These are phyloP conservation scores for Rhizophora mangle DNA, from an alignment of 345 rosid genomes.

Conservation along the genomic window DNA sequence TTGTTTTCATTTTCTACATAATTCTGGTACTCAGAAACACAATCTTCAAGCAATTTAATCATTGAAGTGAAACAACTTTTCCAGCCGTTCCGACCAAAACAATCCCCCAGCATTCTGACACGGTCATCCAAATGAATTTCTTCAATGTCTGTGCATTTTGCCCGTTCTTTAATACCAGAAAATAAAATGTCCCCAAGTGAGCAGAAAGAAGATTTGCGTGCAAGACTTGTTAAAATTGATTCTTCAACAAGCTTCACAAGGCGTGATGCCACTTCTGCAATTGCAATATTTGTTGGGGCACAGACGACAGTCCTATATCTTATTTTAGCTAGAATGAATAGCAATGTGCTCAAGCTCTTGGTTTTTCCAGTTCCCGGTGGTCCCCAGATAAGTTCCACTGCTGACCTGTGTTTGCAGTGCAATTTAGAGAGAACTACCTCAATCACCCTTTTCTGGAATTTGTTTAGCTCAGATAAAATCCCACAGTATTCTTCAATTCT, in stretches of 20 bases:
- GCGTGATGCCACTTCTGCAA: slow-evolving; percentile 41
- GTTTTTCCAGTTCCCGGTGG: slow-evolving; percentile 65
- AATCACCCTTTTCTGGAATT: slow-evolving; percentile 33
- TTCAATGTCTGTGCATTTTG: slow-evolving; percentile 26
- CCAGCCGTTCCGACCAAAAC: slow-evolving; percentile 33
- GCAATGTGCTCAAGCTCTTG: slow-evolving; percentile 32
- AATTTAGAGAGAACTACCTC: slow-evolving; percentile 22
- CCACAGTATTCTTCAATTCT: slow-evolving; percentile 2
- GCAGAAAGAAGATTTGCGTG: slow-evolving; percentile 8
- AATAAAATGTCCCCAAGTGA: slow-evolving; percentile 36
- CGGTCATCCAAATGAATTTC: slow-evolving; percentile 46
- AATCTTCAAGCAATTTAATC: slow-evolving; percentile 27
- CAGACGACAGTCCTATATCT: slow-evolving; percentile 41
- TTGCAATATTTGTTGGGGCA: slow-evolving; percentile 51
- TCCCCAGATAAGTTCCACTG: slow-evolving; percentile 49
- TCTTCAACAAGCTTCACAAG: slow-evolving; percentile 38
- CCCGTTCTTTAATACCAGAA: slow-evolving; percentile 43
- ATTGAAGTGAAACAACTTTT: slow-evolving; percentile 18
- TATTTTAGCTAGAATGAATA: slow-evolving; percentile 30
- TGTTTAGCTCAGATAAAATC: slow-evolving; percentile 24
- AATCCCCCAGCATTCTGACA: slow-evolving; percentile 26
- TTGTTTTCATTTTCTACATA: slow-evolving; percentile 25
- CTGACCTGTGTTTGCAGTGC: slow-evolving; percentile 25
- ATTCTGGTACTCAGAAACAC: slow-evolving; percentile 22
- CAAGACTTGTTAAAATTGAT: not conserved